phyloP scores from a whole-genome alignment of 805 yeast species.

The Scheffersomyces lignosus region DNA sequence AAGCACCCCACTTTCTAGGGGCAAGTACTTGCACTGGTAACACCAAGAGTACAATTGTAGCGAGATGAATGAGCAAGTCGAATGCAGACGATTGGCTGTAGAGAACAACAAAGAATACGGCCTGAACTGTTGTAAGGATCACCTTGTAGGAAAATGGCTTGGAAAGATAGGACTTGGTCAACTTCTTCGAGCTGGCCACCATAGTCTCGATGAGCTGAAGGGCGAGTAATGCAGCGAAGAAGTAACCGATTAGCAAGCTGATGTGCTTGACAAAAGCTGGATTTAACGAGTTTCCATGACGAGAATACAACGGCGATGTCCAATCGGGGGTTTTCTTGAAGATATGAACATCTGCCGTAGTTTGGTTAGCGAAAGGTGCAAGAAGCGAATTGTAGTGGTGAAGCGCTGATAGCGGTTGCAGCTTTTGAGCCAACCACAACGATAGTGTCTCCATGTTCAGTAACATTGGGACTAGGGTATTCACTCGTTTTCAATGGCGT shows the following conservation, averaged over 20 bases:
- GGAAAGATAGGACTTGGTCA: not conserved
- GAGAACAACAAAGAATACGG: not conserved
- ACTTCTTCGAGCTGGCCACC: not conserved
- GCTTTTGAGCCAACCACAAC: too few relatives aligned
- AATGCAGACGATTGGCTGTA: not conserved
- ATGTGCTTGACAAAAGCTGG: conserved; percentile 21
- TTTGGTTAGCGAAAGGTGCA: too few relatives aligned
- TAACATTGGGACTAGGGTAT: too few relatives aligned
- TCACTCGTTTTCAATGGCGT: too few relatives aligned
- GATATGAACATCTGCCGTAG: too few relatives aligned
- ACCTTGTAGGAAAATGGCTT: not conserved
- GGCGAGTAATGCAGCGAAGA: conserved; percentile 14
- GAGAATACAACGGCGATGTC: conserved; percentile 20
- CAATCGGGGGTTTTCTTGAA: conserved; percentile 3
- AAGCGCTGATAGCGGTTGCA: too few relatives aligned
- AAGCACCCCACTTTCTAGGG: conserved; percentile 19
- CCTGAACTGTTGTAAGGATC: not conserved
- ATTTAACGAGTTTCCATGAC: conserved; percentile 20
- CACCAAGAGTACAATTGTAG: conserved; percentile 4
- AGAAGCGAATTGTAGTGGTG: too few relatives aligned
- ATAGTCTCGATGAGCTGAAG: conserved; percentile 11
- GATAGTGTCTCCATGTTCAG: too few relatives aligned
- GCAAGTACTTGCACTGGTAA: conserved; percentile 25
- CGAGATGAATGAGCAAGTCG: not conserved
- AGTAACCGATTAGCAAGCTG: conserved; percentile 6